These are phyloP conservation scores for Kurtzmaniella natalensis DNA, from an alignment of 1,139 yeast genomes.

Conservation along the genomic window DNA sequence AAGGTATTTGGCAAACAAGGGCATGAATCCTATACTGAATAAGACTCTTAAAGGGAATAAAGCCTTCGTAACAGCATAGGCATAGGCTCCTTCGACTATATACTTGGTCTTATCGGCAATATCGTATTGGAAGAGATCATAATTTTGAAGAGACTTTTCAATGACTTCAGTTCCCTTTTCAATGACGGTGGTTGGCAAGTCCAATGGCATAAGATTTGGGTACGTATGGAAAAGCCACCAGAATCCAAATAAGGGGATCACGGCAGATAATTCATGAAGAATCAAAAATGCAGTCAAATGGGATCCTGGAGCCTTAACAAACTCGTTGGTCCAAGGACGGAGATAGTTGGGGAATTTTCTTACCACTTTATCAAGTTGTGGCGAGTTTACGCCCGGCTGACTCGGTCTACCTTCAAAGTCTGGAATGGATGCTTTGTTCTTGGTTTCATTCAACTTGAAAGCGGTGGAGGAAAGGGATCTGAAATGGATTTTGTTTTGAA, in stretches of 20 bases:
- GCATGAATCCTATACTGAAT: conserved; percentile 57
- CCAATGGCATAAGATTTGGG: conserved; percentile 39
- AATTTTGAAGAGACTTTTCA: conserved; percentile 37
- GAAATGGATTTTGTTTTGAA: too few species aligned
- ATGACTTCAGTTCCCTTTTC: conserved; percentile 59
- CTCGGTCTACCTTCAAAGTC: conserved; percentile 2
- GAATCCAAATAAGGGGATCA: conserved; percentile 68
- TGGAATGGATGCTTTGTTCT: conserved; percentile 1
- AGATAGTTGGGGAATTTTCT: conserved; percentile 42
- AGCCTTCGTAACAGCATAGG: conserved; percentile 74
- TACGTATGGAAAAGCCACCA: conserved; percentile 71
- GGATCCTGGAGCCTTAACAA: conserved; percentile 59
- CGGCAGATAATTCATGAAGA: conserved; percentile 83
- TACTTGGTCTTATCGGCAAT: conserved; percentile 53
- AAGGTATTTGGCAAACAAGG: conserved; percentile 59
- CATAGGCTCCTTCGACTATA: conserved; percentile 80
- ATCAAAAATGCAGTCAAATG: conserved; percentile 71
- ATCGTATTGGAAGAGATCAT: conserved; percentile 31
- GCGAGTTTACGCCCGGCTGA: conserved; percentile 1
- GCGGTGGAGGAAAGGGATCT: too few species aligned
- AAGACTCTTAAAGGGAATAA: conserved; percentile 57
- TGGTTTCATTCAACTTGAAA: too few species aligned
- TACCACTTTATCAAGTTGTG: conserved; percentile 5
- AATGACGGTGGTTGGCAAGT: conserved; percentile 64
- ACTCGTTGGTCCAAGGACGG: conserved; percentile 45